Percentiles rank a stretch among this genome's conserved stretches.
Evolutionary conservation across 148 eudicot species (phyloP).

Genomic region (Amaranthus hypochondriacus): DNA sequence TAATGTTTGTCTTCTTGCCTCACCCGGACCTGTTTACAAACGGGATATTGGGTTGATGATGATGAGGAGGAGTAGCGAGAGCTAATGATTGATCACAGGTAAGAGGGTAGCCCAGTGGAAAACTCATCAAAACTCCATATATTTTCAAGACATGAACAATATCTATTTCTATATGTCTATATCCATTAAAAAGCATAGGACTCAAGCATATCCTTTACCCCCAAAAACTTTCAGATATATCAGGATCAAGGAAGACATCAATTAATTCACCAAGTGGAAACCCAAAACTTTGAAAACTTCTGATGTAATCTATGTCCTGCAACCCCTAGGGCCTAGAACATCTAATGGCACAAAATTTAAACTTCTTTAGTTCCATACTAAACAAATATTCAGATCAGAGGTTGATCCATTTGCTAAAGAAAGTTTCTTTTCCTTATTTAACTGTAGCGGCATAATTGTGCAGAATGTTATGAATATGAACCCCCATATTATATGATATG

Average conservation of each 20-base stretch:
- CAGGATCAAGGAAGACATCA: background rate
- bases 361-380: background rate
- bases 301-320: too few relatives aligned
- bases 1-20: too few relatives aligned
- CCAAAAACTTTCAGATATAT: background rate
- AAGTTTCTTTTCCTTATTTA: background rate
- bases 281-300: background rate
- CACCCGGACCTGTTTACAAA: too few relatives aligned
- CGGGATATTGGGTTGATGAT: too few relatives aligned
- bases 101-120: too few relatives aligned
- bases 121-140: too few relatives aligned
- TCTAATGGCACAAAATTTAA: background rate
- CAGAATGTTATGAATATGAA: background rate
- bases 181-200: background rate
- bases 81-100: too few relatives aligned
- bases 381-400: background rate
- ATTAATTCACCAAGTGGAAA: background rate
- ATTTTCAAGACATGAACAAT: too few relatives aligned
- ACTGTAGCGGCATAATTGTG: background rate
- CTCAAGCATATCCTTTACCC: background rate
- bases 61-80: too few relatives aligned
- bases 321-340: background rate
- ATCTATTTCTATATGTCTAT: too few relatives aligned
- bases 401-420: background rate
- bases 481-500: background rate